Conservation (phyloP, 2,329 filamentous ascomycete genomes). For the Bipolaris cookei region DNA sequence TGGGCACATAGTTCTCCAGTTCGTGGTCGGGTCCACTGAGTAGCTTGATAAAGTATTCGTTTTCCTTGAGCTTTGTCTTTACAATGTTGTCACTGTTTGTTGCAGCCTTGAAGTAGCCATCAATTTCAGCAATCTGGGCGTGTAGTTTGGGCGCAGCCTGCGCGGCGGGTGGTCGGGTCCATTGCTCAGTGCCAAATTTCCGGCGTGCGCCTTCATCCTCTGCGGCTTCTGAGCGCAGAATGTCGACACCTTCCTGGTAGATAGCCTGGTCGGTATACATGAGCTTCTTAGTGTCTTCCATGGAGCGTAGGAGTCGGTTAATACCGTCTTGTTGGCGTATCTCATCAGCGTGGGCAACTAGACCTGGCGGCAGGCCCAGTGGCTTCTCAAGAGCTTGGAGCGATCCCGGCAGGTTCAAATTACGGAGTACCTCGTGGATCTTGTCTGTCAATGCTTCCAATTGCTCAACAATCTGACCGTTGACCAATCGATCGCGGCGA, state of each 20-base stretch:
- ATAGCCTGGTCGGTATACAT: slow-evolving; percentile 76
- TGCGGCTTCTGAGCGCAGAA: slow-evolving; percentile 78
- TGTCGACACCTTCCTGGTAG: slow-evolving; percentile 81
- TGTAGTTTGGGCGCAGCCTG: slow-evolving; percentile 76
- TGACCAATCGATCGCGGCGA: slow-evolving; percentile 85
- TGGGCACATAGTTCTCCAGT: slow-evolving; percentile 88
- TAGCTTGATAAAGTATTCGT: slow-evolving; percentile 75
- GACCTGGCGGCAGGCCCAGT: slow-evolving; percentile 80
- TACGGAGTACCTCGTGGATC: slow-evolving; percentile 78
- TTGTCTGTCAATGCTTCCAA: slow-evolving; percentile 80
- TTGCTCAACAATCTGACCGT: slow-evolving; percentile 83
- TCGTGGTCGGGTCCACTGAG: slow-evolving; percentile 80
- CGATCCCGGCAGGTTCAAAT: slow-evolving; percentile 87
- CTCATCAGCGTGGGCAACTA: slow-evolving; percentile 91
- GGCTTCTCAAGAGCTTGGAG: slow-evolving; percentile 95
- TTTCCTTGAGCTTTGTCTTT: slow-evolving; percentile 77
- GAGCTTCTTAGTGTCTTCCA: slow-evolving; percentile 90
- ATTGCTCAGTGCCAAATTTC: slow-evolving; percentile 87
- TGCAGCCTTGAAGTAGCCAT: slow-evolving; percentile 81
- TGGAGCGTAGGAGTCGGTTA: slow-evolving; percentile 75
- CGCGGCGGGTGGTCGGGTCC: slow-evolving; percentile 73
- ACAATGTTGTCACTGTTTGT: slow-evolving; percentile 72
- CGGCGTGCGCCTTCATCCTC: slow-evolving; percentile 78
- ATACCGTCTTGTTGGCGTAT: slow-evolving; percentile 89
- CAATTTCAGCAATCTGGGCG: slow-evolving; percentile 76